Evolutionary conservation across 805 yeast species (phyloP).

Genomic region (Kazachstania kunashirensis): DNA sequence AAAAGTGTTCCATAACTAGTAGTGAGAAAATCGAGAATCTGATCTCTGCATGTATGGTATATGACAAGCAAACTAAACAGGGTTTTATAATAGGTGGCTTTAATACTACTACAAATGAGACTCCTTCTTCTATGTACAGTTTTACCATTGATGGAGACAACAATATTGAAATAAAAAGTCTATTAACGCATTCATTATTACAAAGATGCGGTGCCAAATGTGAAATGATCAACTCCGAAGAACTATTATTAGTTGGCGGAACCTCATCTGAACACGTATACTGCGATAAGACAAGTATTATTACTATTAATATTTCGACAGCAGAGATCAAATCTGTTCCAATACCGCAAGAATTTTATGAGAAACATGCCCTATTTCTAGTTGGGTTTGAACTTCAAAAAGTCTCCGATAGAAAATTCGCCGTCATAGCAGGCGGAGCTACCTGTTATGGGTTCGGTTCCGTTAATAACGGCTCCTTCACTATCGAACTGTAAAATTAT

Average conservation of each 20-base stretch:
- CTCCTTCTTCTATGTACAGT: constrained; percentile 24
- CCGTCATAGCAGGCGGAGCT: constrained; percentile 59
- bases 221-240: constrained; percentile 23
- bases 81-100: constrained; percentile 22
- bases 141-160: constrained; percentile 22
- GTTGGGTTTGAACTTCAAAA: constrained; percentile 43
- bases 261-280: constrained; percentile 34
- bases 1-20: too few relatives aligned
- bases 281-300: constrained; percentile 30
- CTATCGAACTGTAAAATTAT: not conserved
- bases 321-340: constrained; percentile 18
- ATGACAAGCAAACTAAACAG: constrained; percentile 3
- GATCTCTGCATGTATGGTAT: constrained; percentile 17
- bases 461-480: constrained; percentile 32
- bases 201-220: constrained; percentile 43
- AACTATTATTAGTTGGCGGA: constrained; percentile 48
- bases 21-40: constrained; percentile 1
- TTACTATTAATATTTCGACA: constrained; percentile 27
- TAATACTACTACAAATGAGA: constrained; percentile 9
- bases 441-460: constrained; percentile 77
- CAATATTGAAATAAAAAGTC: constrained; percentile 14
- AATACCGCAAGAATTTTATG: constrained; percentile 34
- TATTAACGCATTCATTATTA: constrained; percentile 26
- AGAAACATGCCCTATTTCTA: constrained; percentile 30
- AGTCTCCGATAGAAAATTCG: constrained; percentile 11